These are phyloP conservation scores for Globisporangium nagaii DNA, from an alignment of 352 stramenopile genomes.

Conservation along the genomic window DNA sequence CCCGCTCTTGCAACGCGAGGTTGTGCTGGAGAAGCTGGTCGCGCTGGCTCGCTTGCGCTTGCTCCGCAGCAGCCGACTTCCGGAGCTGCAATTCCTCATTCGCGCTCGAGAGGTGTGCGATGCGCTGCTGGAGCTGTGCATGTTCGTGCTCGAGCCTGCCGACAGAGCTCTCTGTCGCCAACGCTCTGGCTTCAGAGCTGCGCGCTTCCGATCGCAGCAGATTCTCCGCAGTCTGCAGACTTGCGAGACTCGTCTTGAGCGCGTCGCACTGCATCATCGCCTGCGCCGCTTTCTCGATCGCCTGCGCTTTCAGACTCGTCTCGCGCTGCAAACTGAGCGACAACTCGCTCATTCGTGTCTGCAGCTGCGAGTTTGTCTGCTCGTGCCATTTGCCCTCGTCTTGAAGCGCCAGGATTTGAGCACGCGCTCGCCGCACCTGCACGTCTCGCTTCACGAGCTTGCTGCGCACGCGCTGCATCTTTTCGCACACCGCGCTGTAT, in stretches of 20 bases:
- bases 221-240: background rate
- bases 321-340: constrained; percentile 15
- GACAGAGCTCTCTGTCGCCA: constrained; percentile 3
- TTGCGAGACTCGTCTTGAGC: background rate
- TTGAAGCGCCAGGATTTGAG: constrained; percentile 16
- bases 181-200: background rate
- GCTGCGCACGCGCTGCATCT: constrained; percentile 29
- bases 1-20: background rate
- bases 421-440: constrained; percentile 25
- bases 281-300: constrained; percentile 34
- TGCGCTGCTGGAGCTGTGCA: background rate
- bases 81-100: background rate
- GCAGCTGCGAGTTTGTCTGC: background rate
- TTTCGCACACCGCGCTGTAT: constrained; percentile 36
- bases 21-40: constrained; percentile 10
- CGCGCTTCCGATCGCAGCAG: constrained; percentile 11
- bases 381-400: constrained; percentile 8
- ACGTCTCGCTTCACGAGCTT: constrained; percentile 27
- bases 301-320: constrained; percentile 18
- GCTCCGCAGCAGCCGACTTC: background rate
- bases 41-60: background rate
- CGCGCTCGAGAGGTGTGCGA: background rate
- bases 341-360: constrained; percentile 11
- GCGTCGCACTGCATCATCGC: constrained; percentile 23
- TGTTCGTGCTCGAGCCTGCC: background rate